Conservation (phyloP, 148 eudicot species). For the Spergularia marina region DNA sequence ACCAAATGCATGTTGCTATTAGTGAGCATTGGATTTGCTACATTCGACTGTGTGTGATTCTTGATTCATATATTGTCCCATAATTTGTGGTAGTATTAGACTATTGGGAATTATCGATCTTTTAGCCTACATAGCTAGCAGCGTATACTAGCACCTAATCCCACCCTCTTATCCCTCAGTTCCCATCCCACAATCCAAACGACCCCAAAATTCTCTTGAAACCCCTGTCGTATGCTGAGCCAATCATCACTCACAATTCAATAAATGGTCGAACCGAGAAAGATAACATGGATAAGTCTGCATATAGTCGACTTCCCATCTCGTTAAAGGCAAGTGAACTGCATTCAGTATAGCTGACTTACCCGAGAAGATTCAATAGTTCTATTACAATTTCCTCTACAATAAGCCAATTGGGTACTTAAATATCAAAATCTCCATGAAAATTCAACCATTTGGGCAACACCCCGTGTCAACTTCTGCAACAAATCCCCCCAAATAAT, state of each 20-base stretch:
- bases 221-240: neutral
- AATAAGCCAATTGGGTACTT: neutral
- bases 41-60: too few relatives aligned
- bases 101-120: neutral
- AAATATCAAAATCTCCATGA: neutral
- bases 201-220: neutral
- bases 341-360: neutral
- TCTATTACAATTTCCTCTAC: neutral
- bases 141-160: neutral
- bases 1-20: neutral
- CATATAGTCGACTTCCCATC: neutral
- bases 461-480: conserved; percentile 6
- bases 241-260: neutral
- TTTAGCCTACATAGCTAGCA: neutral
- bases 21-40: too few relatives aligned
- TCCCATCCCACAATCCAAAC: neutral
- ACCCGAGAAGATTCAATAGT: neutral
- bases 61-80: too few relatives aligned
- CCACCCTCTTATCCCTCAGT: too few relatives aligned
- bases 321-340: neutral
- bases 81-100: too few relatives aligned
- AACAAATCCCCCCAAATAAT: conserved; percentile 6
- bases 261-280: neutral
- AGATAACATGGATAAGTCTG: neutral
- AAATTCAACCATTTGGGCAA: neutral